Evolutionary conservation across 495 filamentous ascomycete species (phyloP).

Genomic region (Staphylotrichum tortipilum): DNA sequence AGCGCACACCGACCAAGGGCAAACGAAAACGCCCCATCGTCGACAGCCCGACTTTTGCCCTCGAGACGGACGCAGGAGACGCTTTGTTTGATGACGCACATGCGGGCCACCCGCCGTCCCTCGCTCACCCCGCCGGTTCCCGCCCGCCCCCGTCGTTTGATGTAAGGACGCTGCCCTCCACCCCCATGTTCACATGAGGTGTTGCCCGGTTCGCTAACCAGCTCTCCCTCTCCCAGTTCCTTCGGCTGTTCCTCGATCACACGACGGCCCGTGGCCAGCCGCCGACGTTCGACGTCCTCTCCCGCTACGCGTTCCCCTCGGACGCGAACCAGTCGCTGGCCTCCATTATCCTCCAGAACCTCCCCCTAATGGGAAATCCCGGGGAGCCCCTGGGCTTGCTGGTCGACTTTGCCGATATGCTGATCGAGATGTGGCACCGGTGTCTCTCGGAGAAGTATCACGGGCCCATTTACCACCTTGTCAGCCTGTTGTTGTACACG

Average conservation of each 20-base stretch:
- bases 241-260: constrained; percentile 37
- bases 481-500: constrained; percentile 29
- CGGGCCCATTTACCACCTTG: constrained; percentile 36
- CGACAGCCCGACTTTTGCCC: constrained; percentile 41
- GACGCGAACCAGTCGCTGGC: constrained; percentile 32
- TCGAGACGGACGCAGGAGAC: constrained; percentile 35
- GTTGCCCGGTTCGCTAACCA: no score
- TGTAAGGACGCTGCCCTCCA: no score
- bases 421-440: constrained; percentile 38
- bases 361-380: constrained; percentile 30
- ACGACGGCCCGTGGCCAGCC: constrained; percentile 26
- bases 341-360: constrained; percentile 35
- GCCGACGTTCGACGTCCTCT: constrained; percentile 35
- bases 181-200: no score
- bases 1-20: constrained; percentile 41
- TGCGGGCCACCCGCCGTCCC: background rate
- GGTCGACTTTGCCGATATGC: constrained; percentile 35
- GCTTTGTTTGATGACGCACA: background rate
- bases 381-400: constrained; percentile 30
- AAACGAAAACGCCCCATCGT: constrained; percentile 43
- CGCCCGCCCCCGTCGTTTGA: constrained; percentile 22
- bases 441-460: constrained; percentile 35
- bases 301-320: constrained; percentile 34
- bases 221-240: constrained; percentile 26
- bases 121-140: background rate